Percentiles rank a stretch among this genome's conserved stretches.
These are phyloP conservation scores for Emergomyces orientalis DNA, from an alignment of 2,329 filamentous ascomycete genomes.

Conservation along the genomic window DNA sequence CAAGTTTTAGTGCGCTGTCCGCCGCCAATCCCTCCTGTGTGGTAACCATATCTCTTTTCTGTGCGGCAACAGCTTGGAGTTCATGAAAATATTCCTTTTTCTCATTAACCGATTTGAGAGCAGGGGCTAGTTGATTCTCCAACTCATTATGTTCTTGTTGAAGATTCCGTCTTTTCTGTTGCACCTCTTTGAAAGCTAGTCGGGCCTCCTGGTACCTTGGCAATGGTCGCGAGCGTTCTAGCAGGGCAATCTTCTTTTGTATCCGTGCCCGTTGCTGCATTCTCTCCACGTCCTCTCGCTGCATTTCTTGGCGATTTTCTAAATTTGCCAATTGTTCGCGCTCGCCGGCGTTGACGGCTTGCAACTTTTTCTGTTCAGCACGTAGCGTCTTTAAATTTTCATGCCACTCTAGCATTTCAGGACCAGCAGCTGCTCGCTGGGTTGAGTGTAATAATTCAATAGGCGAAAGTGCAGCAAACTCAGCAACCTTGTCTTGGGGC, in stretches of 20 bases:
- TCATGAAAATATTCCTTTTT: constrained; percentile 57
- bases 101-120: constrained; percentile 55
- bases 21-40: constrained; percentile 43
- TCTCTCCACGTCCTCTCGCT: constrained; percentile 74
- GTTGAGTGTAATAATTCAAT: constrained; percentile 77
- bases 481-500: constrained; percentile 88
- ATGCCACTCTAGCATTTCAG: constrained; percentile 72
- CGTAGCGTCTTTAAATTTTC: constrained; percentile 62
- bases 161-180: constrained; percentile 46
- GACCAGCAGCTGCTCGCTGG: constrained; percentile 73
- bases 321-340: constrained; percentile 56
- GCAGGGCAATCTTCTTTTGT: constrained; percentile 52
- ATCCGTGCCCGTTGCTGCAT: constrained; percentile 66
- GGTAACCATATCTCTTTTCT: constrained; percentile 47
- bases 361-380: constrained; percentile 56
- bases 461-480: constrained; percentile 77
- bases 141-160: constrained; percentile 51
- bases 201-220: constrained; percentile 54
- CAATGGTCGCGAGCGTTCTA: constrained; percentile 58
- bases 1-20: constrained; percentile 34
- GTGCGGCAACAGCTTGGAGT: constrained; percentile 48
- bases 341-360: constrained; percentile 50
- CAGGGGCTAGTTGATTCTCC: constrained; percentile 55
- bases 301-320: constrained; percentile 61
- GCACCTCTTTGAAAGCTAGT: constrained; percentile 43